phyloP scores from a whole-genome alignment of 2,329 filamentous ascomycete genomes.

The Colletotrichum tropicicola region DNA sequence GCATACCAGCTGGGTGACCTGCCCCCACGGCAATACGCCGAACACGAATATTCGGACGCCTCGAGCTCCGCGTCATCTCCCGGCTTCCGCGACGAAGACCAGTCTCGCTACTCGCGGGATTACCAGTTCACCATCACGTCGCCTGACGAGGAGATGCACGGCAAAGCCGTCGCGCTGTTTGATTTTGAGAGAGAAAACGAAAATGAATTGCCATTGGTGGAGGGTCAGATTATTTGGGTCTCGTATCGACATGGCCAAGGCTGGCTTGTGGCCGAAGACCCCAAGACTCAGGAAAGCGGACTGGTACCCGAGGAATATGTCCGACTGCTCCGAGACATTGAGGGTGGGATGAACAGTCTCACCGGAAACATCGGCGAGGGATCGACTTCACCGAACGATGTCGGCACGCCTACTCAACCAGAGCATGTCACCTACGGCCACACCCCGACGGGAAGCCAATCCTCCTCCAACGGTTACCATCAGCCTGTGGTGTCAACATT shows the following conservation, averaged over 20 bases:
- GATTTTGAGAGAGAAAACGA: slow-evolving; percentile 96
- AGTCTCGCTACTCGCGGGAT: slow-evolving; percentile 86
- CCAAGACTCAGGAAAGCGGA: slow-evolving; percentile 91
- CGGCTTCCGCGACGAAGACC: slow-evolving; percentile 67
- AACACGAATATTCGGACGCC: slow-evolving; percentile 65
- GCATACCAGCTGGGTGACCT: slow-evolving; percentile 56
- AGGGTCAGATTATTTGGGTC: slow-evolving; percentile 96
- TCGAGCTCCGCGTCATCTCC: slow-evolving; percentile 69
- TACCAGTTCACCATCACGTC: slow-evolving; percentile 96
- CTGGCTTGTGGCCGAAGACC: slow-evolving; percentile 97
- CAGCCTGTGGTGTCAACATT: slow-evolving; percentile 75
- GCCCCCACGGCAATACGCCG: slow-evolving; percentile 53
- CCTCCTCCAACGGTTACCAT: slow-evolving; percentile 70
- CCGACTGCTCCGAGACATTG: slow-evolving; percentile 88
- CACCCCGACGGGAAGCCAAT: slow-evolving; percentile 30
- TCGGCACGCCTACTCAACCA: slow-evolving; percentile 68
- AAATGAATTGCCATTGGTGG: slow-evolving; percentile 90
- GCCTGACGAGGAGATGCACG: slow-evolving; percentile 97
- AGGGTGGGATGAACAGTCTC: slow-evolving; percentile 83
- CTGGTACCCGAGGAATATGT: slow-evolving; percentile 98
- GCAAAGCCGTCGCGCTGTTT: slow-evolving; percentile 93
- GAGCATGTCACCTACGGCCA: slow-evolving; percentile 53
- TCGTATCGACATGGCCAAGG: slow-evolving; percentile 96
- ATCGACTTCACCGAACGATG: slow-evolving; percentile 62
- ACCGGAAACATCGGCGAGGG: slow-evolving; percentile 67